Evolutionary conservation across 306 rosid genomes (phyloP).

Genomic region (Sesbania bispinosa): DNA sequence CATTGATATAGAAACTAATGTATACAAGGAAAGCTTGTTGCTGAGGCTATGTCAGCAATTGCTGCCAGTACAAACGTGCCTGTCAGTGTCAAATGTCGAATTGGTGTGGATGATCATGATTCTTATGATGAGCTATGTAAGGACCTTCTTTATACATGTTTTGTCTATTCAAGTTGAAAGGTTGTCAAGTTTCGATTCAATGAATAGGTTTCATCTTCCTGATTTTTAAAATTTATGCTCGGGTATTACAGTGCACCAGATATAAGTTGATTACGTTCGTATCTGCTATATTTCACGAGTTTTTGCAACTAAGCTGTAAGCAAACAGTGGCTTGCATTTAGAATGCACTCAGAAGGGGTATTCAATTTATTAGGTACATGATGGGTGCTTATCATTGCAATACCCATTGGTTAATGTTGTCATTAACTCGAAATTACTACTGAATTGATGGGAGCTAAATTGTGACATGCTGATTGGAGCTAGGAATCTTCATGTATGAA

Average conservation of each 20-base stretch:
- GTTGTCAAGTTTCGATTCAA: not conserved
- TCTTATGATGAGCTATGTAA: conserved; percentile 92
- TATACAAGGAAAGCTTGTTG: conserved; percentile 88
- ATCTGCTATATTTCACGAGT: not conserved
- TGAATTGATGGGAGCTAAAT: not conserved
- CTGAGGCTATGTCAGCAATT: conserved; percentile 90
- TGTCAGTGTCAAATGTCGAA: conserved; percentile 89
- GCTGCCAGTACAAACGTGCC: conserved; percentile 84
- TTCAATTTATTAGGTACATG: conserved; percentile 6
- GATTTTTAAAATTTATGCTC: not conserved
- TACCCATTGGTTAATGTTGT: conserved; percentile 1
- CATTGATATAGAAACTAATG: conserved; percentile 45
- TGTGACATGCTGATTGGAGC: not conserved
- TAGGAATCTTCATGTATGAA: not conserved
- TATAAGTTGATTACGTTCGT: conserved; percentile 1
- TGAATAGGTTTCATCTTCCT: not conserved
- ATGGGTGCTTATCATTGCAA: conserved; percentile 4
- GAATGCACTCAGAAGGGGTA: not conserved
- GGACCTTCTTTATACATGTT: conserved; percentile 30
- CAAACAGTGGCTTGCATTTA: not conserved
- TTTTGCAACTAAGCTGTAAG: not conserved
- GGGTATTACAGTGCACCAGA: not conserved
- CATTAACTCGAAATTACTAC: not conserved
- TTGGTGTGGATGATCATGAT: conserved; percentile 90
- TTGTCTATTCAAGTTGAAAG: conserved; percentile 20